These are phyloP conservation scores for Fonsecaea pugnacius DNA, from an alignment of 2,329 filamentous ascomycete genomes.

Conservation along the genomic window DNA sequence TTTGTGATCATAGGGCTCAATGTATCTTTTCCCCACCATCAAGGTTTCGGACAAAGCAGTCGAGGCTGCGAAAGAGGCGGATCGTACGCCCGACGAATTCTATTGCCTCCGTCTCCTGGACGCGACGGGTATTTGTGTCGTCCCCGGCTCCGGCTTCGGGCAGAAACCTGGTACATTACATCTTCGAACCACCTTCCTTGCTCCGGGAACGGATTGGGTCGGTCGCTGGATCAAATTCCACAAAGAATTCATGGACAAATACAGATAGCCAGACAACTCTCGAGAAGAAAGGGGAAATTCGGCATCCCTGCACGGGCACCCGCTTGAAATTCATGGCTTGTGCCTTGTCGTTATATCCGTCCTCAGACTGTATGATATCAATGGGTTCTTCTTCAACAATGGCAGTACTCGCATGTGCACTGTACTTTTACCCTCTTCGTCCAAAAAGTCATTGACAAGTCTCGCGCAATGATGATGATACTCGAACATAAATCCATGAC, in stretches of 20 bases:
- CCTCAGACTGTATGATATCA: slow-evolving; percentile 4
- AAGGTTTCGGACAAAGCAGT: slow-evolving; percentile 74
- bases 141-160: slow-evolving; percentile 90
- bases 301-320: not conserved
- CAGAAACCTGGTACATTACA: slow-evolving; percentile 90
- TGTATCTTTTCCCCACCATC: slow-evolving; percentile 99
- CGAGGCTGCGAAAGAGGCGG: slow-evolving; percentile 74
- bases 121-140: slow-evolving; percentile 90
- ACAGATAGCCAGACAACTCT: slow-evolving; percentile 44
- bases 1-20: slow-evolving; percentile 69
- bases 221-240: slow-evolving; percentile 87
- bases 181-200: slow-evolving; percentile 95
- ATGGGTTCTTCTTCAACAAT: slow-evolving; percentile 4
- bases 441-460: slow-evolving; percentile 13
- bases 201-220: slow-evolving; percentile 94
- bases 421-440: slow-evolving; percentile 4
- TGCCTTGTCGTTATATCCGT: not conserved
- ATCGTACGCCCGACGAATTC: slow-evolving; percentile 82
- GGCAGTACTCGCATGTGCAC: slow-evolving; percentile 10
- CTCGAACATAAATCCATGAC: slow-evolving; percentile 14
- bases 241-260: slow-evolving; percentile 86
- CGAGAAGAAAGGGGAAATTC: not conserved
- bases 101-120: slow-evolving; percentile 91
- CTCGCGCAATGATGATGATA: slow-evolving; percentile 13
- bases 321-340: not conserved